Percentiles rank a stretch among this genome's conserved stretches.
Evolutionary conservation across 768 basidiomycete species (phyloP).

Genomic region (Panellus pusillus): DNA sequence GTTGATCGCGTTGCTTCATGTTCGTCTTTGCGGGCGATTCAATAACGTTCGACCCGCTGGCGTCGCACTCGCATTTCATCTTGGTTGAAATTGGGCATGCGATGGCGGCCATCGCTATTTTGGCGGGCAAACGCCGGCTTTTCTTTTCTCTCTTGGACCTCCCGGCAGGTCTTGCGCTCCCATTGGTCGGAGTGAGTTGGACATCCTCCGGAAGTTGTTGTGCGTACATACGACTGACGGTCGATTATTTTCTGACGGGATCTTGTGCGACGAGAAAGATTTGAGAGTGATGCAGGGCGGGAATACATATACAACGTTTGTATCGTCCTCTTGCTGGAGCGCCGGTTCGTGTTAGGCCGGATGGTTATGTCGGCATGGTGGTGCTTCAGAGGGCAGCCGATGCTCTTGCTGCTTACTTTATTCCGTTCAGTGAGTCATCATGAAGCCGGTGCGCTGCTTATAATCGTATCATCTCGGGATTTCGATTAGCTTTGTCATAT

Average conservation of each 20-base stretch:
- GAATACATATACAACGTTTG: too few relatives aligned
- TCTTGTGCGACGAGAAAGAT: conserved; percentile 59
- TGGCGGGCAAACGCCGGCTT: conserved; percentile 34
- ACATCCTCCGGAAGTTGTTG: too few relatives aligned
- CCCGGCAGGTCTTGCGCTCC: conserved; percentile 43
- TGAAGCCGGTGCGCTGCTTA: too few relatives aligned
- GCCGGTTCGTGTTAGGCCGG: too few relatives aligned
- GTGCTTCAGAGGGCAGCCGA: too few relatives aligned
- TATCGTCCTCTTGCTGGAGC: too few relatives aligned
- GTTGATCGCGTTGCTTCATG: conserved; percentile 55
- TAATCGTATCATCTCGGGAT: too few relatives aligned
- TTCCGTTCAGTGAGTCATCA: too few relatives aligned
- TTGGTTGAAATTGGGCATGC: conserved; percentile 34
- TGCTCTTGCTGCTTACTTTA: too few relatives aligned
- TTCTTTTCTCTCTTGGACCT: conserved; percentile 45
- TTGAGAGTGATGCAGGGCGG: conserved; percentile 46
- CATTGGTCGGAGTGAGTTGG: conserved; percentile 61
- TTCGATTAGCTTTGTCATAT: too few relatives aligned
- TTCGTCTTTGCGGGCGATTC: conserved; percentile 54
- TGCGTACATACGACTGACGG: neutral
- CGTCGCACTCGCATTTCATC: conserved; percentile 32
- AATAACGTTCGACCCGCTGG: conserved; percentile 29
- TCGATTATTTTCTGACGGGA: conserved; percentile 35
- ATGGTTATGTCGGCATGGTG: too few relatives aligned
- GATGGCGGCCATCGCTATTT: conserved; percentile 46